phyloP scores from a whole-genome alignment of 1,139 yeast genomes.

The Sugiyamaella japonica region DNA sequence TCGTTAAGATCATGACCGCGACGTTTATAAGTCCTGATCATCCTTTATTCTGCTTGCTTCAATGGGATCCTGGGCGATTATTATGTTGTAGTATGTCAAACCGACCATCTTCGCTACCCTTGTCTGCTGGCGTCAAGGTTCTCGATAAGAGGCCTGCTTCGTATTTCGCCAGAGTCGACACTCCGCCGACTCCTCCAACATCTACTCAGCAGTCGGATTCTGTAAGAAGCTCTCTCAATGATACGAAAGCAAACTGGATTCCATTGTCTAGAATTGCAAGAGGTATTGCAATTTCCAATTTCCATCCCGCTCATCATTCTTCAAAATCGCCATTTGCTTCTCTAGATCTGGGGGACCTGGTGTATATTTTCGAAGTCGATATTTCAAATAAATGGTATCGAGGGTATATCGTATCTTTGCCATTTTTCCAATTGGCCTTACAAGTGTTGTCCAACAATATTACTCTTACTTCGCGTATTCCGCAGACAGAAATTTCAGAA shows the following conservation, averaged over 20 bases:
- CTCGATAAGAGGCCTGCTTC: not conserved
- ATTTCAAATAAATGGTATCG: slow-evolving; percentile 68
- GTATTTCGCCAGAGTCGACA: not conserved
- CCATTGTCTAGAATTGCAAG: slow-evolving; percentile 41
- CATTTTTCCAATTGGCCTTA: slow-evolving; percentile 36
- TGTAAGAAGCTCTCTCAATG: not conserved
- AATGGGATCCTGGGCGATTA: no score
- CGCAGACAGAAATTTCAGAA: not conserved
- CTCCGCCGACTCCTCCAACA: slow-evolving; percentile 4
- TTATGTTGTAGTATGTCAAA: not conserved
- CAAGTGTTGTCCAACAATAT: slow-evolving; percentile 16
- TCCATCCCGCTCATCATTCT: slow-evolving; percentile 19
- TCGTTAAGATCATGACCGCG: not conserved
- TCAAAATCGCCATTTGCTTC: slow-evolving; percentile 23
- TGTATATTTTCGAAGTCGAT: slow-evolving; percentile 70
- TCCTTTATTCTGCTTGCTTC: no score
- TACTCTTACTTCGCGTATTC: not conserved
- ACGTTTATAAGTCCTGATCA: not conserved
- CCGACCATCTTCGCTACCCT: not conserved
- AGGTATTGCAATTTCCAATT: slow-evolving; percentile 34
- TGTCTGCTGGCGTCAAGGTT: not conserved
- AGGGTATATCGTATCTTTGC: slow-evolving; percentile 55
- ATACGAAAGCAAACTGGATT: slow-evolving; percentile 41
- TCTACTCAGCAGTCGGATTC: not conserved
- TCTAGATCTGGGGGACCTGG: slow-evolving; percentile 78